Conservation (phyloP, 257 asterid species). For the Solanum paucissectum region DNA sequence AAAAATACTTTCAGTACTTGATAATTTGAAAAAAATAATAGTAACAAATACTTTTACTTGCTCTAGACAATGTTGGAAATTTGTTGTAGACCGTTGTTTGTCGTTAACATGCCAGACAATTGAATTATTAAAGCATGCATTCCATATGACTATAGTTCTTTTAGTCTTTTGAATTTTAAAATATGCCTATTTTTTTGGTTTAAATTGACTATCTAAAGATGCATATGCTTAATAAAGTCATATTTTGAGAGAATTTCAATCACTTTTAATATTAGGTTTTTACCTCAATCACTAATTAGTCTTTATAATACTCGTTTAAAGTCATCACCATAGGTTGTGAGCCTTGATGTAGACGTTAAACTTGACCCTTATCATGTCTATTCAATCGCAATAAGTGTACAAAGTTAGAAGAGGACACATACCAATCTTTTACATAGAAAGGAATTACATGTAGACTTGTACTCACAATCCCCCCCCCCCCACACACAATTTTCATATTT, state of each 20-base stretch:
- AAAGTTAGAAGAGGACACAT: not conserved
- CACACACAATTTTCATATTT: not conserved
- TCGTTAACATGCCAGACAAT: not conserved
- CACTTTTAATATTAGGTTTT: not conserved
- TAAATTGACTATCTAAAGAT: not conserved
- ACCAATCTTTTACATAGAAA: not conserved
- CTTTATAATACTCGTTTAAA: not conserved
- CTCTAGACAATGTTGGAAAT: not conserved
- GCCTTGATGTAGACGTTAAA: not conserved
- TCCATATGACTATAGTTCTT: not conserved
- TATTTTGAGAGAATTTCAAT: not conserved
- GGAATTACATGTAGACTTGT: not conserved
- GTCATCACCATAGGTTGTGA: not conserved
- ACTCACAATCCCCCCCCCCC: not conserved
- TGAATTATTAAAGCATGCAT: not conserved
- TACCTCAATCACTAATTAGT: not conserved
- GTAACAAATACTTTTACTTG: not conserved
- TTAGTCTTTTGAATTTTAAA: not conserved
- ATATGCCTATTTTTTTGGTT: not conserved
- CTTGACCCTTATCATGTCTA: not conserved
- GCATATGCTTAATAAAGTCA: not conserved
- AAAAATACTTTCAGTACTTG: not conserved
- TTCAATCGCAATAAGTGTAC: not conserved
- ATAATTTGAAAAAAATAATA: not conserved
- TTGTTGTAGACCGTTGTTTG: not conserved